phyloP scores from a whole-genome alignment of 1,284 basidiomycete genomes.

The Cryptococcus maquisensis region DNA sequence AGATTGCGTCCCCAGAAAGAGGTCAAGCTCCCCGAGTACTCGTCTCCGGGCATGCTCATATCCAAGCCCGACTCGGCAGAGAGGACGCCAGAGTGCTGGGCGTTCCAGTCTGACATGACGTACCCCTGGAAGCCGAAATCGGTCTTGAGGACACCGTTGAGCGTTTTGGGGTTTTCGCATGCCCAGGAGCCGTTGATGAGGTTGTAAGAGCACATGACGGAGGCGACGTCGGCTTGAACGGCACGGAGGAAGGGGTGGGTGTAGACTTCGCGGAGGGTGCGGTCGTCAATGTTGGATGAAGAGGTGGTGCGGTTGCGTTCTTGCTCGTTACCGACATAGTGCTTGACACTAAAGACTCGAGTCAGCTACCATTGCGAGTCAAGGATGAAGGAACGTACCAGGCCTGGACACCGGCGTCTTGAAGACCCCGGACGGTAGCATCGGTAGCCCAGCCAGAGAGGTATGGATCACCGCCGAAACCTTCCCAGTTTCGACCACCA shows the following conservation, averaged over 20 bases:
- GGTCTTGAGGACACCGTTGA: slow-evolving; percentile 68
- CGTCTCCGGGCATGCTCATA: slow-evolving; percentile 61
- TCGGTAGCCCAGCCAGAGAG: slow-evolving; percentile 63
- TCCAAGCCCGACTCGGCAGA: slow-evolving; percentile 62
- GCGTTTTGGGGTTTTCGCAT: slow-evolving; percentile 63
- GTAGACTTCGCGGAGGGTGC: slow-evolving; percentile 56
- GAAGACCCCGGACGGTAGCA: slow-evolving; percentile 70
- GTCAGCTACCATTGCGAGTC: too few species aligned
- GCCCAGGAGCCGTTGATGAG: slow-evolving; percentile 60
- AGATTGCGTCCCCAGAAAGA: slow-evolving; percentile 59
- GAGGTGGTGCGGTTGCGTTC: slow-evolving; percentile 49
- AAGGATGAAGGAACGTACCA: slow-evolving; percentile 26
- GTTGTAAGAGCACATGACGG: slow-evolving; percentile 72
- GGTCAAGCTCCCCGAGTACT: slow-evolving; percentile 49
- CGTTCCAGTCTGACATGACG: slow-evolving; percentile 65
- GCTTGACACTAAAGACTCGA: slow-evolving; percentile 59
- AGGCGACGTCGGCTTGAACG: slow-evolving; percentile 65
- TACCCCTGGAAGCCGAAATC: slow-evolving; percentile 76
- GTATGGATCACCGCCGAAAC: slow-evolving; percentile 66
- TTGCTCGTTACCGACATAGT: slow-evolving; percentile 53
- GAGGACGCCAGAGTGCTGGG: slow-evolving; percentile 55
- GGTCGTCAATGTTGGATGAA: slow-evolving; percentile 69
- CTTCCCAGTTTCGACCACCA: slow-evolving; percentile 79
- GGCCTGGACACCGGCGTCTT: slow-evolving; percentile 62
- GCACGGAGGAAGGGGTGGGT: slow-evolving; percentile 61